Evolutionary conservation across 2,329 filamentous ascomycete genomes (phyloP).

Genomic region (Diaporthe vexans): DNA sequence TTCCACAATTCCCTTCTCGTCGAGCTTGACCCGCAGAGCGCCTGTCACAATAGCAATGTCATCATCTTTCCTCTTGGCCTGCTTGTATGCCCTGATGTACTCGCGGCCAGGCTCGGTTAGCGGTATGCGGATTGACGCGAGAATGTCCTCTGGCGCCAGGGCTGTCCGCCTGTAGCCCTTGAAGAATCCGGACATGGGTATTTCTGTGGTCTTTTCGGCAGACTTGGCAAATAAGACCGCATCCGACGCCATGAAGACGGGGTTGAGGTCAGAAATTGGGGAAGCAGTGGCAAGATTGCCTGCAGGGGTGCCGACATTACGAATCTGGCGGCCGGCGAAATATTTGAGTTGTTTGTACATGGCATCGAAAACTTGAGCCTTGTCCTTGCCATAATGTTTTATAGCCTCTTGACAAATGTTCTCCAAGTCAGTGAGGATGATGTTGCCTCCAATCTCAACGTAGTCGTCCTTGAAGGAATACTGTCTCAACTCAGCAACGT

Average conservation of each 20-base stretch:
- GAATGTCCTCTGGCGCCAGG: constrained; percentile 83
- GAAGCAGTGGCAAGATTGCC: constrained; percentile 95
- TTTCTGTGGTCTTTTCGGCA: constrained; percentile 78
- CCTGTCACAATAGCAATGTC: constrained; percentile 98
- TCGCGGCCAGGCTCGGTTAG: constrained; percentile 81
- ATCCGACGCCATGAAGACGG: constrained; percentile 90
- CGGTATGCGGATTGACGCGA: constrained; percentile 89
- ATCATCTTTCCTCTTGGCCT: constrained; percentile 96
- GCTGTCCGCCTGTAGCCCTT: constrained; percentile 91
- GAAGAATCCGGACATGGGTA: constrained; percentile 95
- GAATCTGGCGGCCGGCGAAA: constrained; percentile 94
- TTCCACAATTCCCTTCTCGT: constrained; percentile 77
- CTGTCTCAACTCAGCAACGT: constrained; percentile 89
- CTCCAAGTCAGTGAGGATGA: constrained; percentile 92
- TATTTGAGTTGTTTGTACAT: constrained; percentile 95
- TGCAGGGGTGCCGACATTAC: constrained; percentile 97
- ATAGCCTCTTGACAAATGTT: constrained; percentile 84
- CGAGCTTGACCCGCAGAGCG: constrained; percentile 81
- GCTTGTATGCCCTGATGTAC: constrained; percentile 92
- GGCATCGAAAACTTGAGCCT: constrained; percentile 86
- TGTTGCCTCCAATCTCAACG: constrained; percentile 93
- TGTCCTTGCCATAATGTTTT: constrained; percentile 78
- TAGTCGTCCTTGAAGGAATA: constrained; percentile 84
- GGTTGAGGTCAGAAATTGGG: constrained; percentile 96
- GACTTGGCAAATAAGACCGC: constrained; percentile 87